Evolutionary conservation across 306 rosid species (phyloP).

Genomic region (Alnus glutinosa): DNA sequence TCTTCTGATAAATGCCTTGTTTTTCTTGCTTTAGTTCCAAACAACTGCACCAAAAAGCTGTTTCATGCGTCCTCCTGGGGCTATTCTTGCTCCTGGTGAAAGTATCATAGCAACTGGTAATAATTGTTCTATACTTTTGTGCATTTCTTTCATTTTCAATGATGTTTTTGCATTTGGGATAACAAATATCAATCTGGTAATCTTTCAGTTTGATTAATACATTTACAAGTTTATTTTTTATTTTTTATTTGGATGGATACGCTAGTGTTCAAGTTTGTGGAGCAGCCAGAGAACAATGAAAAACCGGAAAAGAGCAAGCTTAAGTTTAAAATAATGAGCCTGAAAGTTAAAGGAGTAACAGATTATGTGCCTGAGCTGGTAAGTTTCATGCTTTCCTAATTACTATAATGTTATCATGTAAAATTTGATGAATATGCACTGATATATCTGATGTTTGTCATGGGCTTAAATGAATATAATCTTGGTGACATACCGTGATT

Average conservation of each 20-base stretch:
- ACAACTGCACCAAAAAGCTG: slow-evolving; percentile 99
- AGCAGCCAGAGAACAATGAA: slow-evolving; percentile 90
- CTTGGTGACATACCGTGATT: background rate
- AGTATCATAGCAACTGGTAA: slow-evolving; percentile 96
- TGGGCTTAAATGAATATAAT: background rate
- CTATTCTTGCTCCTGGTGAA: slow-evolving; percentile 93
- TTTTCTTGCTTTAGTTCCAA: slow-evolving; percentile 65
- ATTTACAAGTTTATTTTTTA: background rate
- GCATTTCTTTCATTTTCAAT: slow-evolving; percentile 12
- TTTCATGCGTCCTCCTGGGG: slow-evolving; percentile 99
- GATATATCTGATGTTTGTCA: slow-evolving; percentile 10
- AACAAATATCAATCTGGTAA: background rate
- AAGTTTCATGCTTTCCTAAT: slow-evolving; percentile 35
- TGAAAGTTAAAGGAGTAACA: slow-evolving; percentile 89
- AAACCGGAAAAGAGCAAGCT: slow-evolving; percentile 80
- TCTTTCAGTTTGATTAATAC: background rate
- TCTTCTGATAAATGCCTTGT: slow-evolving; percentile 28
- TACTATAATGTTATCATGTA: slow-evolving; percentile 7
- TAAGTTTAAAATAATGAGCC: slow-evolving; percentile 98
- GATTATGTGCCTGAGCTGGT: slow-evolving; percentile 98
- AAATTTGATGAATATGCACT: background rate
- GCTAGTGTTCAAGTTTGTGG: slow-evolving; percentile 95
- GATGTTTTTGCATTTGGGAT: background rate
- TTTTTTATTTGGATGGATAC: slow-evolving; percentile 26
- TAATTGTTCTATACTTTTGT: slow-evolving; percentile 2